A percentile compares a stretch with the other conserved stretches of the same genome.
phyloP scores from a whole-genome alignment of 202 grass and related monocot genomes.

The Schoenoplectus tabernaemontani region DNA sequence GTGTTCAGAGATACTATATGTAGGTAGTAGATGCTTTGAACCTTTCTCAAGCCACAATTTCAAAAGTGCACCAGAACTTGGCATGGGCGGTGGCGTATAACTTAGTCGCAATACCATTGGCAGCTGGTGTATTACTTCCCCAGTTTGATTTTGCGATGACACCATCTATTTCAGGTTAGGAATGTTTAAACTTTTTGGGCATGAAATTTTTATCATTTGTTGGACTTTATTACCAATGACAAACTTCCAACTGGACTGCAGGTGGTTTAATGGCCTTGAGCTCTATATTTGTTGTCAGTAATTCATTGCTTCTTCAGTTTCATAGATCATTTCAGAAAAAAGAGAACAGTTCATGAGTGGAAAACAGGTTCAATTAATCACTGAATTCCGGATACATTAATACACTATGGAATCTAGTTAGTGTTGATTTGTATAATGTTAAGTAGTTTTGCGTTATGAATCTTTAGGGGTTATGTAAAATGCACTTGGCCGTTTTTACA shows the following conservation, averaged over 20 bases:
- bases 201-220: constrained; percentile 8
- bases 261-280: constrained; percentile 92
- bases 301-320: constrained; percentile 84
- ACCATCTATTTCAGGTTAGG: constrained; percentile 77
- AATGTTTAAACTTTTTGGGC: not conserved
- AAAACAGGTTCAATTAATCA: constrained; percentile 10
- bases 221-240: not conserved
- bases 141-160: constrained; percentile 94
- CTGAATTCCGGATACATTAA: not conserved
- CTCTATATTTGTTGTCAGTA: constrained; percentile 88
- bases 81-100: constrained; percentile 93
- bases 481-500: not conserved
- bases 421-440: constrained; percentile 5
- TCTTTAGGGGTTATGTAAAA: not conserved
- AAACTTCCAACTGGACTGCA: constrained; percentile 14
- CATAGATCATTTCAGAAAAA: constrained; percentile 52
- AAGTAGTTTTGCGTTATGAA: not conserved
- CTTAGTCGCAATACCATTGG: constrained; percentile 60
- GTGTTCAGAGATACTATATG: not conserved
- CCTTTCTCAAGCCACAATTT: constrained; percentile 79
- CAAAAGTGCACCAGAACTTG: constrained; percentile 89
- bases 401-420: constrained; percentile 9
- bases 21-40: constrained; percentile 70
- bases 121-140: constrained; percentile 59
- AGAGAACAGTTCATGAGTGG: constrained; percentile 14